Percentiles rank a stretch among this genome's conserved stretches.
Evolutionary conservation across 1,139 yeast genomes (phyloP).

Genomic region (Hyphopichia fennica): DNA sequence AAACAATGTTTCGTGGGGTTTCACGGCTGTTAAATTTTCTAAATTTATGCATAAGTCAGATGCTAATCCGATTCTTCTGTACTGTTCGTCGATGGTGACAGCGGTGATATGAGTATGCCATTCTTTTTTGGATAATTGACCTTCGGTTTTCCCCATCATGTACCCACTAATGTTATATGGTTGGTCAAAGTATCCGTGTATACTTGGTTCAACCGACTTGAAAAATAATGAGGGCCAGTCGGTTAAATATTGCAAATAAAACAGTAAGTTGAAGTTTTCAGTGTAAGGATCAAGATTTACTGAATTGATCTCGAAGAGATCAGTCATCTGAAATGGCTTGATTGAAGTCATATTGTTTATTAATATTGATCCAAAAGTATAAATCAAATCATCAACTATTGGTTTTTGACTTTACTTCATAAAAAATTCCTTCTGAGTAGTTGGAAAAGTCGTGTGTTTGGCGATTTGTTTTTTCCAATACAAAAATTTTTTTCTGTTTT

Average conservation of each 20-base stretch:
- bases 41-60: slow-evolving; percentile 71
- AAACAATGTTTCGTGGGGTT: slow-evolving; percentile 75
- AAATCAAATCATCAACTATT: too few relatives aligned
- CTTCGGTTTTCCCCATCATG: slow-evolving; percentile 98
- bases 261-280: slow-evolving; percentile 82
- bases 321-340: slow-evolving; percentile 83
- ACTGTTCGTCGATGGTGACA: slow-evolving; percentile 82
- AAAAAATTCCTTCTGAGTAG: too few relatives aligned
- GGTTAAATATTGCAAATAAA: slow-evolving; percentile 79
- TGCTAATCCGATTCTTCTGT: slow-evolving; percentile 84
- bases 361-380: too few relatives aligned
- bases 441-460: too few relatives aligned
- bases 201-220: slow-evolving; percentile 55
- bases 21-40: slow-evolving; percentile 64
- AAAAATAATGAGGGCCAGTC: slow-evolving; percentile 90
- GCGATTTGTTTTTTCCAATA: too few relatives aligned
- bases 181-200: neutral
- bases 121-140: slow-evolving; percentile 58
- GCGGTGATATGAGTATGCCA: slow-evolving; percentile 99
- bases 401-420: too few relatives aligned
- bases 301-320: slow-evolving; percentile 67
- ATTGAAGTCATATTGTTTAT: slow-evolving; percentile 64
- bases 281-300: slow-evolving; percentile 87
- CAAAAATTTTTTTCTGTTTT: neutral
- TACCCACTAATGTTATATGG: slow-evolving; percentile 53